Evolutionary conservation across 441 rosid species (phyloP), one percentile per base, ranked within the genome.

Genomic region (Erodium texanum): DNA sequence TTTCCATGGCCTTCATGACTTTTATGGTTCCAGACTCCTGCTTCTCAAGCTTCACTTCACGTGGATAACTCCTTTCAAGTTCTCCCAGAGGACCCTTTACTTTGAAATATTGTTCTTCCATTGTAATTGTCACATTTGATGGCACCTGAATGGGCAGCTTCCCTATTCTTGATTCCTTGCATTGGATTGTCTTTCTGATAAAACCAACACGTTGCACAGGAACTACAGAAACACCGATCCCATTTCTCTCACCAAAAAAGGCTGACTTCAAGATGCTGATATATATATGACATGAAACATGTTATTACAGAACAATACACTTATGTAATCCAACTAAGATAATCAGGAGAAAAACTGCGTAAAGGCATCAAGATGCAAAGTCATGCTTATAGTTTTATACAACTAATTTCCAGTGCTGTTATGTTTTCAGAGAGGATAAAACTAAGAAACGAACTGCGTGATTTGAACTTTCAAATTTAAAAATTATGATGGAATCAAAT

Each of bases 41-140:
- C 75, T 76, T 85, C 66, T 82, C 85, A 19, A 86, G 75, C 79
- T 78, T 83, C 59, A 93, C 84, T 83, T 93, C 99, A 22, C 86
- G 84, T 9, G 97, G 99, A 71, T 86, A 89, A 71, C 73, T 82
- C 74, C 77, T 71, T 34, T 92, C 79, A 9, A 91, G 85, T 72
- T 91, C 97, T 67, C 99, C 96, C 24, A 93, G 75, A 8, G 97
- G 99, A 66, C 99, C 96, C 74, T 93, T 93, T 8, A 89, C 95
- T 65, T 85, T 85, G 66, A 93, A 70, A 75, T 73, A 80, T 74
- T 84, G 97, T 54, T 85, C 90, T 76, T 82, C 88, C 80, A 91
- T 56, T 6, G 83, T 78, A 61, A 93, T 66, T 67, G 93, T 86
- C 73, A 93, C 93, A 73, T 80, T 93, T 29, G 84, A 71, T 2